Conservation (phyloP, 352 stramenopile species). For the Phytophthora quininea region DNA sequence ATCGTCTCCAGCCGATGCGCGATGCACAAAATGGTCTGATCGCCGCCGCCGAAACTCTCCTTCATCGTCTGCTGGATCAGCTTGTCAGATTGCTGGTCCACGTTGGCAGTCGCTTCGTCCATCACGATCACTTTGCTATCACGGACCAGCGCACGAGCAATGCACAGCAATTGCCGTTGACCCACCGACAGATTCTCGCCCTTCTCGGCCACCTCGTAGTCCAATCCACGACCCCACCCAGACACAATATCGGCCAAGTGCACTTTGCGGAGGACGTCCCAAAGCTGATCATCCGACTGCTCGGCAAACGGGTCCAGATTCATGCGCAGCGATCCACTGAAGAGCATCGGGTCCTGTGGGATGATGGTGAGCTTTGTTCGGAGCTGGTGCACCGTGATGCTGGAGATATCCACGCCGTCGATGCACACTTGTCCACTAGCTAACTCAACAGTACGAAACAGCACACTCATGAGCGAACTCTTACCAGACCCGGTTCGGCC, state of each 20-base stretch:
- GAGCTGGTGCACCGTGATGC: slow-evolving; percentile 38
- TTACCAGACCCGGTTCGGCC: slow-evolving; percentile 53
- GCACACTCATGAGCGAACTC: slow-evolving; percentile 45
- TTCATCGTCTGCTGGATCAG: slow-evolving; percentile 68
- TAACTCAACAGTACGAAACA: slow-evolving; percentile 48
- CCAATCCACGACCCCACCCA: slow-evolving; percentile 65
- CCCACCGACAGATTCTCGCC: slow-evolving; percentile 96
- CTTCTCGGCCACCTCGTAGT: slow-evolving; percentile 88
- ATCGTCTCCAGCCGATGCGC: slow-evolving; percentile 93
- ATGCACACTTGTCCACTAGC: slow-evolving; percentile 73
- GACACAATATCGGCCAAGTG: slow-evolving; percentile 69
- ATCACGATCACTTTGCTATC: slow-evolving; percentile 89
- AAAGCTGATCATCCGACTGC: slow-evolving; percentile 51
- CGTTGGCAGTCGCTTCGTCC: slow-evolving; percentile 93
- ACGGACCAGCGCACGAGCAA: slow-evolving; percentile 92
- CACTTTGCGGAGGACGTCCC: slow-evolving; percentile 66
- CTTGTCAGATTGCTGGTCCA: slow-evolving; percentile 74
- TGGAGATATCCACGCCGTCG: slow-evolving; percentile 82
- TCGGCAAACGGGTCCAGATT: slow-evolving; percentile 88
- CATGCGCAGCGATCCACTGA: slow-evolving; percentile 82
- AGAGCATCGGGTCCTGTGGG: slow-evolving; percentile 91
- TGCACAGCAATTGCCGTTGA: slow-evolving; percentile 96
- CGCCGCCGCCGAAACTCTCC: slow-evolving; percentile 69
- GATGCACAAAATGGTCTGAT: slow-evolving; percentile 93
- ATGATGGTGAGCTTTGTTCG: slow-evolving; percentile 61